phyloP scores from a whole-genome alignment of 2,329 filamentous ascomycete genomes.

The Daldinia sp. region DNA sequence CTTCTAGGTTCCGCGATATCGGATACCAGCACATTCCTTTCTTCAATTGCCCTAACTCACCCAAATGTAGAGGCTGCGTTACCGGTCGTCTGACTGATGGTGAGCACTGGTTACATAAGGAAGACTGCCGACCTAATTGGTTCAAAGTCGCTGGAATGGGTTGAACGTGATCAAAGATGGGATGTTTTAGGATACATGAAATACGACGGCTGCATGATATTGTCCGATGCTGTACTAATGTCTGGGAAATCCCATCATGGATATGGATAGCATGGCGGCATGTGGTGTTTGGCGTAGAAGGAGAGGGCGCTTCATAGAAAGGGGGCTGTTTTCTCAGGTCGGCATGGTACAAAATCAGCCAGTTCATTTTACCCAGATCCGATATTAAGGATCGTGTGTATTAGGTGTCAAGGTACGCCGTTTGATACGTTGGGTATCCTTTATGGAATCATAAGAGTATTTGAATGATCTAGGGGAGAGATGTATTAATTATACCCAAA shows the following conservation, averaged over 20 bases:
- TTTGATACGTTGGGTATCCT: constrained; percentile 31
- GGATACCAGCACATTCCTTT: constrained; percentile 98
- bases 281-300: constrained; percentile 43
- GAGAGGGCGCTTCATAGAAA: constrained; percentile 39
- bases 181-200: constrained; percentile 25
- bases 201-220: constrained; percentile 41
- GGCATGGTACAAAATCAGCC: constrained; percentile 26
- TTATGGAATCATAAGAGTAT: constrained; percentile 17
- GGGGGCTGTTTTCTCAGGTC: constrained; percentile 32
- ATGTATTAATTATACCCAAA: constrained; percentile 60
- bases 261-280: constrained; percentile 44
- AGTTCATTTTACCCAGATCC: constrained; percentile 28
- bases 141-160: constrained; percentile 93
- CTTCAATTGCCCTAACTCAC: constrained; percentile 98
- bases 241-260: constrained; percentile 43
- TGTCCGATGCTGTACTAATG: constrained; percentile 45
- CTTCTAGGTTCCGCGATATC: constrained; percentile 93
- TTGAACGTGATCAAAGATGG: constrained; percentile 55
- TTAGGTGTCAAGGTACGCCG: constrained; percentile 33
- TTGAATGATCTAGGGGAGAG: constrained; percentile 2
- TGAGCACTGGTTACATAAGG: constrained; percentile 83
- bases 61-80: constrained; percentile 91
- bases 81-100: constrained; percentile 90
- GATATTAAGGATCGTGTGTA: constrained; percentile 25
- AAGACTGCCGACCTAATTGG: constrained; percentile 96